Percentiles rank a stretch among this genome's conserved stretches.
Conservation (phyloP, 2,329 filamentous ascomycete genomes). For the Pseudogymnoascus sp. region DNA sequence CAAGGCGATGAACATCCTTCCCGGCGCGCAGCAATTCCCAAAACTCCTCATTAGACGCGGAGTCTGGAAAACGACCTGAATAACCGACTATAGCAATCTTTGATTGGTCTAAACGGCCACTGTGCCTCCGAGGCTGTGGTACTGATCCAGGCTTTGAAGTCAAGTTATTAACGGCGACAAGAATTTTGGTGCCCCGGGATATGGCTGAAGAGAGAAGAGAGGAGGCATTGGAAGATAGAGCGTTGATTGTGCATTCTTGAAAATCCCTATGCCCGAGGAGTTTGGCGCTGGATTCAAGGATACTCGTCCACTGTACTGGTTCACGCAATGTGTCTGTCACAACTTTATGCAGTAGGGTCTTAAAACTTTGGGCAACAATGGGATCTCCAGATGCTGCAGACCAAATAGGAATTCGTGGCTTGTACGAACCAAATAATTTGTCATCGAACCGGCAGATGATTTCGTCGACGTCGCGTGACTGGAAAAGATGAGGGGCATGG, state of each 20-base stretch:
- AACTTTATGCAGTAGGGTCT: slow-evolving; percentile 15
- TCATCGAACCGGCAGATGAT: slow-evolving; percentile 2
- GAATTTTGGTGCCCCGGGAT: not conserved
- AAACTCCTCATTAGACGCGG: slow-evolving; percentile 58
- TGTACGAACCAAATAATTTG: slow-evolving; percentile 4
- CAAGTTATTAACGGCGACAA: not conserved
- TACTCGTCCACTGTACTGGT: slow-evolving; percentile 13
- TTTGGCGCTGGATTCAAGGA: slow-evolving; percentile 1
- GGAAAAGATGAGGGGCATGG: slow-evolving; percentile 21
- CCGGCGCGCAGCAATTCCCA: slow-evolving; percentile 70
- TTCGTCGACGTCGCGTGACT: slow-evolving; percentile 13
- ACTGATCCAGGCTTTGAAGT: not conserved
- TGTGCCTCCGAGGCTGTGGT: not conserved
- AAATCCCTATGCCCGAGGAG: not conserved
- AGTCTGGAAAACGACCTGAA: slow-evolving; percentile 66
- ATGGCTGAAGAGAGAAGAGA: not conserved
- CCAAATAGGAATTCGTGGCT: slow-evolving; percentile 15
- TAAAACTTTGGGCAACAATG: slow-evolving; percentile 11
- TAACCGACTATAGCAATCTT: slow-evolving; percentile 81
- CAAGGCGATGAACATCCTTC: slow-evolving; percentile 55
- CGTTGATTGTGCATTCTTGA: not conserved
- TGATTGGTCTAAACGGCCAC: slow-evolving; percentile 34
- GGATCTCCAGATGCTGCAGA: slow-evolving; percentile 12
- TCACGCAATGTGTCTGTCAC: slow-evolving; percentile 18
- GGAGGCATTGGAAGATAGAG: not conserved